Evolutionary conservation across 2,329 filamentous ascomycete genomes (phyloP).

Genomic region (Aspergillus pseudotamarii): DNA sequence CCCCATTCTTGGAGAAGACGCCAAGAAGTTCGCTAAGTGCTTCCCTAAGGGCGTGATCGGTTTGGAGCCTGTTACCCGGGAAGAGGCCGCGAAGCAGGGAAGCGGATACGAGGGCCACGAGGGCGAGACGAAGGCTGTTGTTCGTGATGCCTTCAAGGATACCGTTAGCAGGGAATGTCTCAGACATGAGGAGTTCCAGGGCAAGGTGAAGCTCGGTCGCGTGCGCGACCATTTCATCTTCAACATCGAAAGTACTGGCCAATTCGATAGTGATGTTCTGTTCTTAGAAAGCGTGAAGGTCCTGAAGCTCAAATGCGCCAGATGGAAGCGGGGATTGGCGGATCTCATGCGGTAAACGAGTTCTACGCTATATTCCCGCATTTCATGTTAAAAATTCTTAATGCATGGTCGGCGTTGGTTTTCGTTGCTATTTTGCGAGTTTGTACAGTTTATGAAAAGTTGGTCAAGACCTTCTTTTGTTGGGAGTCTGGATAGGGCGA

Average conservation of each 20-base stretch:
- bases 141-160: conserved; percentile 85
- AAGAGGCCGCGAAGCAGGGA: conserved; percentile 63
- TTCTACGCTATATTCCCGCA: conserved; percentile 6
- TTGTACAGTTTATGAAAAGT: conserved; percentile 40
- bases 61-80: conserved; percentile 69
- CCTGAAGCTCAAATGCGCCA: conserved; percentile 77
- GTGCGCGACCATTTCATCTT: conserved; percentile 97
- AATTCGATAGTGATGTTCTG: conserved; percentile 90
- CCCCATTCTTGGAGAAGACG: conserved; percentile 85
- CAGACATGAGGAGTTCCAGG: conserved; percentile 88
- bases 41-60: conserved; percentile 88
- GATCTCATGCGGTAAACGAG: conserved; percentile 44
- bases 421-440: conserved; percentile 28
- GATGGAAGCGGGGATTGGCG: conserved; percentile 48
- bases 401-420: conserved; percentile 45
- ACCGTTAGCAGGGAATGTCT: conserved; percentile 93
- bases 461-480: conserved; percentile 34
- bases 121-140: conserved; percentile 85
- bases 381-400: conserved; percentile 23
- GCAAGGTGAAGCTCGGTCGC: conserved; percentile 90
- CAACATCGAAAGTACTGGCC: conserved; percentile 89
- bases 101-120: conserved; percentile 72
- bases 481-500: conserved; percentile 36
- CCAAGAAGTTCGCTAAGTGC: conserved; percentile 84
- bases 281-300: conserved; percentile 88